Evolutionary conservation across 768 basidiomycete genomes (phyloP), one percentile per base, ranked within the genome.

Genomic region (Kondoa malvinella): DNA sequence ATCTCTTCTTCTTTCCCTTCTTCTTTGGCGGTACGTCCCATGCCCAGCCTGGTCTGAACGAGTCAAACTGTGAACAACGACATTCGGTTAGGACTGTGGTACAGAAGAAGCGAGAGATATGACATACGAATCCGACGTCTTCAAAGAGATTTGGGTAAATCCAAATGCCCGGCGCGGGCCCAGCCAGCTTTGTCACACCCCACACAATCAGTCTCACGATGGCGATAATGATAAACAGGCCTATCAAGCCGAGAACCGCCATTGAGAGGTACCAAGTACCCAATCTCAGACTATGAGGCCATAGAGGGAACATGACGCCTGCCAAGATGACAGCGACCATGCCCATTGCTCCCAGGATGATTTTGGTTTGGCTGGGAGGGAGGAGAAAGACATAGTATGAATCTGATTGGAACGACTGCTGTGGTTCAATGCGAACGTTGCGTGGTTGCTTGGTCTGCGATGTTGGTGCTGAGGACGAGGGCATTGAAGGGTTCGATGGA

Each of bases 261-360:
- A 96, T 86, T 72, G 86, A 88, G 71, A 99, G 80, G 77, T 99
- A 99, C 87, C 88, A 96, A 67, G 92, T 94, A 34, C 94, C 92
- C 32, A 92, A 80, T 16, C 94, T 83, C 83, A 99, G 84, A 73
- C 84, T 85, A 62, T 87, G 84, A 1, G 95, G 95, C 95, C 95
- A 99, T 17, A 99, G 82, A 2, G 95, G 95, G 84, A 95, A 99
- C 92, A 99, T 95, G 75, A 96, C 92, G 1, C 89, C 92, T 2
- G 87, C 92, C 57, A 99, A 86, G 81, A 97, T 90, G 75, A 96
- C 81, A 56, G 82, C 83, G 68, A 97, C 92, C 89, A 99, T 92
- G 31, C 85, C 84, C 15, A 87, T 80, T 21, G 89, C 94, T 56
- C 91, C 89, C 12, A 90, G 84, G 75, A 94, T 89, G 4, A 88